These are phyloP conservation scores for Aspergillus pseudotamarii DNA, from an alignment of 2,329 filamentous ascomycete species.

Conservation along the genomic window DNA sequence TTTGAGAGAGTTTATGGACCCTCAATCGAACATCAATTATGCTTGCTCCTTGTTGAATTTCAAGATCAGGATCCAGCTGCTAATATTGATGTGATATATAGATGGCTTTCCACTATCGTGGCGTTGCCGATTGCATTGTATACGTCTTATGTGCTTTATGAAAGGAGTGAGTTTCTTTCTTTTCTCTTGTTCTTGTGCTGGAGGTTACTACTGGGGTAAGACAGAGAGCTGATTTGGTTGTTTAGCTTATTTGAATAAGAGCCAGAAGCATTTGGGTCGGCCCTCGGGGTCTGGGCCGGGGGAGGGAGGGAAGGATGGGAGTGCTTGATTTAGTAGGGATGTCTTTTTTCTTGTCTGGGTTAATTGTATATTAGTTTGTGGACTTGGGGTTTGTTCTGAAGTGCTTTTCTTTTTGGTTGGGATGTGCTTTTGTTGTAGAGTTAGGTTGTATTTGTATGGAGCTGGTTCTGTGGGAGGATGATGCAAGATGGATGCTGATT, in stretches of 20 bases:
- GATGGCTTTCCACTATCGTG: conserved; percentile 37
- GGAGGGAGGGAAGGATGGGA: neutral
- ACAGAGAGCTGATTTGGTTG: neutral
- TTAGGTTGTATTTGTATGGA: neutral
- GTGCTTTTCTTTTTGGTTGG: neutral
- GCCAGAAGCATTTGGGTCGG: conserved; percentile 18
- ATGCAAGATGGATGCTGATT: neutral
- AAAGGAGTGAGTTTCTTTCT: conserved; percentile 30
- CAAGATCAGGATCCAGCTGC: neutral
- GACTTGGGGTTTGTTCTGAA: neutral
- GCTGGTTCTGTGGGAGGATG: neutral
- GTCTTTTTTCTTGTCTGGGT: neutral
- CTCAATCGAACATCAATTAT: no score
- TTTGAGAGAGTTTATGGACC: neutral
- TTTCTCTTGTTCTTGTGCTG: neutral
- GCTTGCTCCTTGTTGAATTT: no score
- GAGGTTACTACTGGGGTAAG: neutral
- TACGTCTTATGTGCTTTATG: conserved; percentile 38
- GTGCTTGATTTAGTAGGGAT: neutral
- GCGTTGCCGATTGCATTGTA: conserved; percentile 35
- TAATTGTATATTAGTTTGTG: conserved; percentile 2
- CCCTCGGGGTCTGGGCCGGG: neutral
- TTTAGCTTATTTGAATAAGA: conserved; percentile 31
- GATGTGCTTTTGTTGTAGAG: neutral
- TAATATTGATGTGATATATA: conserved; percentile 11